Percentiles rank a stretch among this genome's conserved stretches.
Evolutionary conservation across 2,329 filamentous ascomycete genomes (phyloP).

Genomic region (Phaeosphaeria sp.): DNA sequence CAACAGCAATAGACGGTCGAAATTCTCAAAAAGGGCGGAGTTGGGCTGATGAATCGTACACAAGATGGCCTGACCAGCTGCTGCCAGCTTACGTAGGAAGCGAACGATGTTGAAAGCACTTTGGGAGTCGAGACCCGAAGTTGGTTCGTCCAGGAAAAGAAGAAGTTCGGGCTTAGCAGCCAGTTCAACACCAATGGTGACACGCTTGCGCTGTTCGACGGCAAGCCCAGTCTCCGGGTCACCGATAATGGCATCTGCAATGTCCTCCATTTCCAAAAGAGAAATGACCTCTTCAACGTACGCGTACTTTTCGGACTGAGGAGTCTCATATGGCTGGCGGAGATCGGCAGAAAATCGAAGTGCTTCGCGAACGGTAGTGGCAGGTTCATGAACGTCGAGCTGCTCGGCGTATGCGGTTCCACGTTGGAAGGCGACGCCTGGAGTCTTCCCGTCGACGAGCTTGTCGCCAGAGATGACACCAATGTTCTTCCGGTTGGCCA

Average conservation of each 20-base stretch:
- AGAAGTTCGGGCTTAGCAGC: constrained; percentile 73
- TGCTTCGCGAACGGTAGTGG: constrained; percentile 69
- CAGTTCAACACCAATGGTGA: constrained; percentile 68
- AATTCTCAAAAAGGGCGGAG: constrained; percentile 84
- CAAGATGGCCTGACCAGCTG: constrained; percentile 84
- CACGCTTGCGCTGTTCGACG: constrained; percentile 67
- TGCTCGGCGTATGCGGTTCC: constrained; percentile 71
- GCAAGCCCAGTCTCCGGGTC: constrained; percentile 65
- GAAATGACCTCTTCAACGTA: constrained; percentile 71
- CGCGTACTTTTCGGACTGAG: constrained; percentile 66
- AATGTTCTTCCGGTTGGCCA: constrained; percentile 70
- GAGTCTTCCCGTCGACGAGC: constrained; percentile 65
- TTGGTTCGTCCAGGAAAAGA: constrained; percentile 81
- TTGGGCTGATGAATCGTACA: constrained; percentile 94
- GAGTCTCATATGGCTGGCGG: constrained; percentile 65
- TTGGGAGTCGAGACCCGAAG: constrained; percentile 75
- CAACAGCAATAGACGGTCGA: constrained; percentile 80
- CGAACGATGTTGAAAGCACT: constrained; percentile 79
- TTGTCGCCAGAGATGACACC: constrained; percentile 69
- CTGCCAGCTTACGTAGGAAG: constrained; percentile 76
- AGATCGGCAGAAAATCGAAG: constrained; percentile 70
- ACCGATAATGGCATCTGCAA: constrained; percentile 71
- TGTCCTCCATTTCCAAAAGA: constrained; percentile 70
- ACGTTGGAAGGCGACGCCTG: constrained; percentile 67
- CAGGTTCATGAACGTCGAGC: constrained; percentile 68